Evolutionary conservation across 345 rosid species (phyloP).

Genomic region (Trapa incisa): DNA sequence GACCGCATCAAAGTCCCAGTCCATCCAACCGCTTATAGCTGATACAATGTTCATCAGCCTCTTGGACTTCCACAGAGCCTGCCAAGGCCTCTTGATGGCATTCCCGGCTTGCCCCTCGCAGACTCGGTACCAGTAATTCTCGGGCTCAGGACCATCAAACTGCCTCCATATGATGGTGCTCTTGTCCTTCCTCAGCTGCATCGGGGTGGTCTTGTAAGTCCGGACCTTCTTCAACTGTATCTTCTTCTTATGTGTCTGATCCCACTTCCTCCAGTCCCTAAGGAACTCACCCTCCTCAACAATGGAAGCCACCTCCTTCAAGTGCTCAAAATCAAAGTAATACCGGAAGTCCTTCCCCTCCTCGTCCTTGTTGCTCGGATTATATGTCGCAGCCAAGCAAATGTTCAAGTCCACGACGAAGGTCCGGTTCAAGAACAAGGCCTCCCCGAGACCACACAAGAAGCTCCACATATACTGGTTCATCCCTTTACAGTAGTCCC

Average conservation of each 20-base stretch:
- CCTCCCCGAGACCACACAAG: slow-evolving; percentile 91
- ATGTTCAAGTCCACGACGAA: slow-evolving; percentile 85
- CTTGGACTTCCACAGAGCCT: slow-evolving; percentile 84
- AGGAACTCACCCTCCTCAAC: slow-evolving; percentile 75
- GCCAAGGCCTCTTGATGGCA: slow-evolving; percentile 73
- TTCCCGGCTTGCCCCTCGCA: slow-evolving; percentile 81
- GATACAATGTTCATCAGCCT: slow-evolving; percentile 84
- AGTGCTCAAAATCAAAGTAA: slow-evolving; percentile 87
- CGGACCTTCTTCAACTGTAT: slow-evolving; percentile 64
- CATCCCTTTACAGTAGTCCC: slow-evolving; percentile 94
- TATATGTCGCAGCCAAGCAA: slow-evolving; percentile 55
- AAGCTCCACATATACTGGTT: slow-evolving; percentile 92
- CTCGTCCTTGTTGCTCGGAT: slow-evolving; percentile 54
- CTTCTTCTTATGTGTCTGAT: slow-evolving; percentile 55
- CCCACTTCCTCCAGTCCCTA: slow-evolving; percentile 80
- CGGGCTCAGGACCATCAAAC: slow-evolving; percentile 73
- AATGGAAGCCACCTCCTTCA: slow-evolving; percentile 61
- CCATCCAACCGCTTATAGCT: slow-evolving; percentile 75
- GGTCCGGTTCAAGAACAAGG: slow-evolving; percentile 80
- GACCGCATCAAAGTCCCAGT: slow-evolving; percentile 87
- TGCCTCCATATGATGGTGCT: slow-evolving; percentile 82
- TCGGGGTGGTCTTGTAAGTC: slow-evolving; percentile 46
- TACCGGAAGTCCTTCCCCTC: slow-evolving; percentile 83
- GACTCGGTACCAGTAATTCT: slow-evolving; percentile 88
- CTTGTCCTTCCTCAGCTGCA: slow-evolving; percentile 67